These are phyloP conservation scores for Zoysia matrella DNA, from an alignment of 202 grass and related monocot species.

Conservation along the genomic window DNA sequence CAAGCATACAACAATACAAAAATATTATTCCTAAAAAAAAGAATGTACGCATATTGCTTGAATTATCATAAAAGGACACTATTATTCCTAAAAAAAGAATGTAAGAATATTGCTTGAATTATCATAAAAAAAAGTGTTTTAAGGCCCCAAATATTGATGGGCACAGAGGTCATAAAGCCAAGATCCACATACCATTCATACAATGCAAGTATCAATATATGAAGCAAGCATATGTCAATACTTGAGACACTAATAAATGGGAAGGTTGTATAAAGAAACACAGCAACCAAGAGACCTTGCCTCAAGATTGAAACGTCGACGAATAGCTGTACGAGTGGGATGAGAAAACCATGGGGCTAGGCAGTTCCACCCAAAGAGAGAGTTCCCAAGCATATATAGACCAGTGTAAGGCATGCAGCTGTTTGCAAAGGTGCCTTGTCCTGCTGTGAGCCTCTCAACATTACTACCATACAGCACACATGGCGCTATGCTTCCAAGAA, in stretches of 20 bases:
- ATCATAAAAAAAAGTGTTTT: background rate
- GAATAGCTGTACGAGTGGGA: slow-evolving; percentile 79
- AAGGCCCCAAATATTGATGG: background rate
- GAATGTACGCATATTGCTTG: background rate
- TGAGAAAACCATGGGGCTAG: slow-evolving; percentile 83
- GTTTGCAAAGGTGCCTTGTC: slow-evolving; percentile 73
- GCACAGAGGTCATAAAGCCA: background rate
- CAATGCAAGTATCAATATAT: slow-evolving; percentile 3
- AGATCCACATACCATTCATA: background rate
- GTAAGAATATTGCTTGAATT: slow-evolving; percentile 2
- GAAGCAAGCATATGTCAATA: background rate
- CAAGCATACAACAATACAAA: slow-evolving; percentile 1
- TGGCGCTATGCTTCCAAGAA: slow-evolving; percentile 78
- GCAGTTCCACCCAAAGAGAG: slow-evolving; percentile 92
- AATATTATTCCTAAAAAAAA: background rate
- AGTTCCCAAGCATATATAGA: slow-evolving; percentile 74
- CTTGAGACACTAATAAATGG: background rate
- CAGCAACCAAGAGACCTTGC: slow-evolving; percentile 44
- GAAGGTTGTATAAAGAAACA: background rate
- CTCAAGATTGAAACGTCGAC: slow-evolving; percentile 80
- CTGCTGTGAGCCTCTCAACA: slow-evolving; percentile 70
- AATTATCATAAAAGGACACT: background rate
- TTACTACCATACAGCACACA: slow-evolving; percentile 91
- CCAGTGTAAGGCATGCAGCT: slow-evolving; percentile 84
- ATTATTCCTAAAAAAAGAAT: background rate